These are phyloP conservation scores for Teunomyces funiuensis DNA, from an alignment of 805 yeast species.

Conservation along the genomic window DNA sequence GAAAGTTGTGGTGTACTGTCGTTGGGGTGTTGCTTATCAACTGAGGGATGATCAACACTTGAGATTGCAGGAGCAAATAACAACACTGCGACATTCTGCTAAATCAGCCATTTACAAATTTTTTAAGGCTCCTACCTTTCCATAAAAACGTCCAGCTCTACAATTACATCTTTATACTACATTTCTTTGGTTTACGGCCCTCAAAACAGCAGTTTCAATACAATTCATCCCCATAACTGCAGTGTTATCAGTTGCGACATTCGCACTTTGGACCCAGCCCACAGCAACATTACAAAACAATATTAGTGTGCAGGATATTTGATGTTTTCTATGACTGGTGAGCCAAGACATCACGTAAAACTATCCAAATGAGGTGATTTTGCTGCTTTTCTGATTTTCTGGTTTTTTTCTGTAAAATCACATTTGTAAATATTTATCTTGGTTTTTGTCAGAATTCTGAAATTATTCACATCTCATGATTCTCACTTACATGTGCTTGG, in stretches of 20 bases:
- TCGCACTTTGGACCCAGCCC: background rate
- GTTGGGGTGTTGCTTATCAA: constrained; percentile 1
- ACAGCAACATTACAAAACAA: background rate
- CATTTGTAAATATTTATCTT: no score
- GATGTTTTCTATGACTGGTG: background rate
- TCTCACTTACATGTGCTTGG: no score
- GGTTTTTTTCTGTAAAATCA: no score
- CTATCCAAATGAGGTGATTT: no score
- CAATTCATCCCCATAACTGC: no score
- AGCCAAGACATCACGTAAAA: background rate
- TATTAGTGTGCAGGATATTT: background rate
- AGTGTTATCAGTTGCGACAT: constrained; percentile 2
- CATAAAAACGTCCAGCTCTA: no score
- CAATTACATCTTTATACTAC: no score
- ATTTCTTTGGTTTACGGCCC: background rate
- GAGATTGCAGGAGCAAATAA: background rate
- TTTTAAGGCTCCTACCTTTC: no score
- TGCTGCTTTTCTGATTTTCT: no score
- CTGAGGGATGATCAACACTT: constrained; percentile 5
- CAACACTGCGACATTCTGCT: constrained; percentile 1
- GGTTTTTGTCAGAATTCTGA: background rate
- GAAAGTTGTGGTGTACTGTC: background rate
- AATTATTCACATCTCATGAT: background rate
- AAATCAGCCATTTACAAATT: background rate
- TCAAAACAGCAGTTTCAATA: no score